Evolutionary conservation across 805 yeast species (phyloP), one percentile per base, ranked within the genome.

Genomic region (Kuraishia hungarica): DNA sequence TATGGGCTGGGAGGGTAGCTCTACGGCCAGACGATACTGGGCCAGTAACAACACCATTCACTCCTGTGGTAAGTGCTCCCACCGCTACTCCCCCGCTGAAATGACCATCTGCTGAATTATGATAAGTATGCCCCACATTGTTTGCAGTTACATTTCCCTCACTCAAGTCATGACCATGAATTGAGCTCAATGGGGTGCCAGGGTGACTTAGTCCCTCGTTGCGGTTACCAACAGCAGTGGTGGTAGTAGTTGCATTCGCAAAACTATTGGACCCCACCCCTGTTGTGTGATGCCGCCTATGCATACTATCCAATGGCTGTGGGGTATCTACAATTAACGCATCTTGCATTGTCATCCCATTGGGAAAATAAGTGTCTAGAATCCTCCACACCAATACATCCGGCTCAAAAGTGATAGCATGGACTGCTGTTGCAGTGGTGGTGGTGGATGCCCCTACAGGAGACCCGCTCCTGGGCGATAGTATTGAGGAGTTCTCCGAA

Each of bases 311-410:
- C 20, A 49, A 23, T 10, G 51, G 59, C 23, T 59, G 56, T 15
- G 80, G 77, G 0, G 73, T 67, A n/a, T 79, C 87, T 15, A 87
- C 75, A 1, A 86, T 65, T 29, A 87, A 73, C 0, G 93, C 86
- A 52, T 86, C 89, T 19, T 72, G 69, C 76, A 85, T 78, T 1
- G 66, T 59, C 91, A 86, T 87, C 0, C 90, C 89, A n/a, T 72
- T 65, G 0, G 91, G 89, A 63, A 71, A 87, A 61, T 76, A 78
- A 21, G 71, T 70, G 56, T 87, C 91, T 8, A 88, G 60, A 0
- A 86, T 60, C 10, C 70, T 67, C 80, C 83, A 82, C 1, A 88
- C 81, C 20, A 72, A 66, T 52, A 77, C 79, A 62, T 87, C 93
- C 0, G 94, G 89, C 56, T 81, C 83, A 3, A 84, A 54, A 1